phyloP scores from a whole-genome alignment of 140 eudicot species.

The Ambrosia hybrid region DNA sequence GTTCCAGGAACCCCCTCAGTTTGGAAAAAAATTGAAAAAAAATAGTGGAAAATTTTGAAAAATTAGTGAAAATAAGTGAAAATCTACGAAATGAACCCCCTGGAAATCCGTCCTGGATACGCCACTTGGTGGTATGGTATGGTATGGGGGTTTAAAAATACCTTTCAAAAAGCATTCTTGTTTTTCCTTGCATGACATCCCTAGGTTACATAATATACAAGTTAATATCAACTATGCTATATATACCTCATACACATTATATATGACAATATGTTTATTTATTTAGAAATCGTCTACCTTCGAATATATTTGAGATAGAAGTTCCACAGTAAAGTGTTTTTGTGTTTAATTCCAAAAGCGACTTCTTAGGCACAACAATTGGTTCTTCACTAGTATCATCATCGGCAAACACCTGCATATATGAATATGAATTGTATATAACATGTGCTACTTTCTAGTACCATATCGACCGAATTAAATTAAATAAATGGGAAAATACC shows the following conservation, averaged over 20 bases:
- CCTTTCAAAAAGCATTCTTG: slow-evolving; percentile 37
- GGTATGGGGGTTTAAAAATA: not conserved
- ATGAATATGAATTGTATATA: not conserved
- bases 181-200: slow-evolving; percentile 22
- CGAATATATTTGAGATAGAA: slow-evolving; percentile 25
- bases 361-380: slow-evolving; percentile 17
- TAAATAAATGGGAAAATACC: slow-evolving; percentile 20
- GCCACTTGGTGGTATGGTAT: too few species aligned
- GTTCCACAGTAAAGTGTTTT: slow-evolving; percentile 36
- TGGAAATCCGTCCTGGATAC: too few species aligned
- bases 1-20: too few species aligned
- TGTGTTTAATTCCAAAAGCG: slow-evolving; percentile 10
- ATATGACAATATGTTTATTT: too few species aligned
- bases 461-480: not conserved
- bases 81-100: too few species aligned
- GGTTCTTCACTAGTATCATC: slow-evolving; percentile 30
- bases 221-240: too few species aligned
- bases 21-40: too few species aligned
- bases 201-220: slow-evolving; percentile 12
- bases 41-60: too few species aligned
- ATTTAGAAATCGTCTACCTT: slow-evolving; percentile 10
- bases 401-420: slow-evolving; percentile 34
- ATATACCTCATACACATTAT: too few species aligned
- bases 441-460: not conserved
- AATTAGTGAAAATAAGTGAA: too few species aligned